Evolutionary conservation across 495 filamentous ascomycete genomes (phyloP).

Genomic region (Glarea lozoyensis): DNA sequence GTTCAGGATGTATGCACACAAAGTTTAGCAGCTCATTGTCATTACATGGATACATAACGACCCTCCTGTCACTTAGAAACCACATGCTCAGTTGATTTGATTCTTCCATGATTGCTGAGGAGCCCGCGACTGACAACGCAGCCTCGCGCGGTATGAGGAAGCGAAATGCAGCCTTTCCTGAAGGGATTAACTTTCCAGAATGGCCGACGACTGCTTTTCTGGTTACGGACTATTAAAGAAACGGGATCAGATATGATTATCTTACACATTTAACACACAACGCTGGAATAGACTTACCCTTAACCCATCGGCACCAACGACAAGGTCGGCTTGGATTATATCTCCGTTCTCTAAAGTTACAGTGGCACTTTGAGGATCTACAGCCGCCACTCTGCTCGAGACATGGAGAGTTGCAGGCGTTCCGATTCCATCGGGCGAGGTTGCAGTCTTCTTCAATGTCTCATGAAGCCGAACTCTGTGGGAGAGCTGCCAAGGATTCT

Average conservation of each 20-base stretch:
- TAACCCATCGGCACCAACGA: conserved; percentile 34
- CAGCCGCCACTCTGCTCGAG: conserved; percentile 32
- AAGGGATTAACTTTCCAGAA: no score
- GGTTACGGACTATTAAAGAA: no score
- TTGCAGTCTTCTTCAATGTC: conserved; percentile 31
- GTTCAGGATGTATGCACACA: conserved; percentile 49
- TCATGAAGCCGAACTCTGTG: conserved; percentile 41
- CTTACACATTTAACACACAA: conserved; percentile 25
- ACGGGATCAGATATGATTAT: conserved; percentile 25
- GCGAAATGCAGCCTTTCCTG: conserved; percentile 53
- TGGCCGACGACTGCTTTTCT: no score
- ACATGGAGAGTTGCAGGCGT: conserved; percentile 32
- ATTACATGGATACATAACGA: conserved; percentile 52
- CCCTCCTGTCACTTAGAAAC: conserved; percentile 37
- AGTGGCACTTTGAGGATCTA: conserved; percentile 33
- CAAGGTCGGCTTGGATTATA: conserved; percentile 25
- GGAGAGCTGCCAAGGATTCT: conserved; percentile 41
- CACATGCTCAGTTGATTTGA: conserved; percentile 38
- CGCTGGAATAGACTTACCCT: conserved; percentile 19
- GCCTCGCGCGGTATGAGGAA: conserved; percentile 42
- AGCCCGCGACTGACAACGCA: conserved; percentile 36
- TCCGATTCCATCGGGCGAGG: conserved; percentile 26
- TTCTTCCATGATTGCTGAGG: conserved; percentile 24
- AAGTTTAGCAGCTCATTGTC: conserved; percentile 50
- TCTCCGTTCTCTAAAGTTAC: conserved; percentile 33